phyloP scores from a whole-genome alignment of 192 early-diverging fungal genomes.

The Rhizoclosmatium sp. region DNA sequence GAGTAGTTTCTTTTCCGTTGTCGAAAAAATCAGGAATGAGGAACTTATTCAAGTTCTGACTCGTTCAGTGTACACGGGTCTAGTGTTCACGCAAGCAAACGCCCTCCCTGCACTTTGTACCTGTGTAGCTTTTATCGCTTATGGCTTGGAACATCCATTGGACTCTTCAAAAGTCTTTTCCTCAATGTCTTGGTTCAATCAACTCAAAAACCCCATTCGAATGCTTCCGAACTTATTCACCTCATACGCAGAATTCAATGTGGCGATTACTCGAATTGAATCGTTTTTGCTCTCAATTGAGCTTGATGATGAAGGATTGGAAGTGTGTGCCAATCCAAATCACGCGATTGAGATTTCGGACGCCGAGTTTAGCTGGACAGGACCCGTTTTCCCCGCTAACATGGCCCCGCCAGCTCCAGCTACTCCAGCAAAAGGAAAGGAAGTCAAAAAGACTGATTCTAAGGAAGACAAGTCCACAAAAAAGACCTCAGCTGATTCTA shows the following conservation, averaged over 20 bases:
- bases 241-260: slow-evolving; percentile 55
- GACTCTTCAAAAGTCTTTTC: slow-evolving; percentile 53
- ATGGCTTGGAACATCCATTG: slow-evolving; percentile 44
- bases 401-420: background rate
- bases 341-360: slow-evolving; percentile 54
- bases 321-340: slow-evolving; percentile 48
- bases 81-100: slow-evolving; percentile 19
- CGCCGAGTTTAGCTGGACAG: slow-evolving; percentile 67
- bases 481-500: no score
- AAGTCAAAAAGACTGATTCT: slow-evolving; percentile 1
- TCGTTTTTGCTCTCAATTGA: slow-evolving; percentile 65
- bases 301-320: slow-evolving; percentile 50
- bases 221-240: slow-evolving; percentile 57
- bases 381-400: background rate
- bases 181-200: slow-evolving; percentile 51
- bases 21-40: slow-evolving; percentile 58
- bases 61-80: slow-evolving; percentile 9
- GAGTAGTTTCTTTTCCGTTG: slow-evolving; percentile 63
- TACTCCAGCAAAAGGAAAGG: slow-evolving; percentile 48
- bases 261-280: slow-evolving; percentile 55
- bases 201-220: slow-evolving; percentile 53
- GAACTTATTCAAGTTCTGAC: slow-evolving; percentile 54
- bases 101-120: slow-evolving; percentile 52
- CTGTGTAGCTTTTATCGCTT: slow-evolving; percentile 51
- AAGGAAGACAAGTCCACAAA: background rate